Evolutionary conservation across 169 alveolate species (phyloP).

Genomic region (Cryptosporidium tyzzeri): DNA sequence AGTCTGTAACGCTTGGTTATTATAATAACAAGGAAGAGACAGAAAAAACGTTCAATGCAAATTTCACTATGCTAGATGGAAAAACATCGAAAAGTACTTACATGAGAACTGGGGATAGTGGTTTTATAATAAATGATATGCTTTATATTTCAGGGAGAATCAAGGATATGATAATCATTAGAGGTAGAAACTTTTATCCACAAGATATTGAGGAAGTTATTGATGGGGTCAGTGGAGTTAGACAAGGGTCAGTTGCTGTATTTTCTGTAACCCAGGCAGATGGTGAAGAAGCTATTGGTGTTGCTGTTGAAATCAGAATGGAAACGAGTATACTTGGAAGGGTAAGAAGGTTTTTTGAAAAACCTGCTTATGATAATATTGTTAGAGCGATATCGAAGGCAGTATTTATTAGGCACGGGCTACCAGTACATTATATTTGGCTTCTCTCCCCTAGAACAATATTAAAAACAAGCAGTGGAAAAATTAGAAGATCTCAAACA

Average conservation of each 20-base stretch:
- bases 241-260: constrained; percentile 82
- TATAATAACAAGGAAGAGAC: constrained; percentile 79
- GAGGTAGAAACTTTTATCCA: constrained; percentile 84
- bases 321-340: constrained; percentile 78
- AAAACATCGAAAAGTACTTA: constrained; percentile 75
- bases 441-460: constrained; percentile 80
- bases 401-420: constrained; percentile 77
- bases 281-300: constrained; percentile 80
- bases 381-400: constrained; percentile 77
- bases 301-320: constrained; percentile 82
- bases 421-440: constrained; percentile 81
- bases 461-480: constrained; percentile 83
- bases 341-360: constrained; percentile 78
- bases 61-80: constrained; percentile 63
- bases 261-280: constrained; percentile 80
- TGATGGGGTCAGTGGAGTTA: constrained; percentile 76
- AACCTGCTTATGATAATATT: constrained; percentile 79
- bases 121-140: constrained; percentile 80
- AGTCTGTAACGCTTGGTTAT: constrained; percentile 81
- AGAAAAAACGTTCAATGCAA: constrained; percentile 66
- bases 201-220: constrained; percentile 83
- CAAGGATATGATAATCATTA: constrained; percentile 81
- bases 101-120: constrained; percentile 83
- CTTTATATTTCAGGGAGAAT: constrained; percentile 82
- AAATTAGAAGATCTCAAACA: constrained; percentile 78